Conservation (phyloP, 352 stramenopile species). For the Globisporangium canariense region DNA sequence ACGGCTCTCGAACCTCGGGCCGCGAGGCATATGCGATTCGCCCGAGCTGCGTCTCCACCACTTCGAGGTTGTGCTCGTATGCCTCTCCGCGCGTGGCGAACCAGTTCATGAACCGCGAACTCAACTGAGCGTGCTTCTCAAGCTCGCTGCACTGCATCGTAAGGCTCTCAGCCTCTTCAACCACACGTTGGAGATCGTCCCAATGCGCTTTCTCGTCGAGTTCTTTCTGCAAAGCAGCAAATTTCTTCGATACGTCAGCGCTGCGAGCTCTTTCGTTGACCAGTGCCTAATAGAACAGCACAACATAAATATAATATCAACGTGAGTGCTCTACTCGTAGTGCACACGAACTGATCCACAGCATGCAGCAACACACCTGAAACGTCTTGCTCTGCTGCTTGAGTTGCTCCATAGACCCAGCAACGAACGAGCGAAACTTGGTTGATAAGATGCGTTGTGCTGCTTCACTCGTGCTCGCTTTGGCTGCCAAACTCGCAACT, state of each 20-base stretch:
- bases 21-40: slow-evolving; percentile 36
- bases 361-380: slow-evolving; percentile 20
- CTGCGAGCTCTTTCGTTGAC: slow-evolving; percentile 22
- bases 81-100: slow-evolving; percentile 62
- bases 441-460: slow-evolving; percentile 28
- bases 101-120: slow-evolving; percentile 71
- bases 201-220: slow-evolving; percentile 5
- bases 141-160: slow-evolving; percentile 24
- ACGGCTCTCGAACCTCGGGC: slow-evolving; percentile 42
- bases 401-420: slow-evolving; percentile 22
- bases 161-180: not conserved
- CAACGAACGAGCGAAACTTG: slow-evolving; percentile 31
- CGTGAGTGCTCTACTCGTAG: not conserved
- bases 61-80: slow-evolving; percentile 68
- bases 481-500: slow-evolving; percentile 19
- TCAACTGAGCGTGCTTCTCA: slow-evolving; percentile 43
- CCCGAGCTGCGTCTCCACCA: slow-evolving; percentile 64
- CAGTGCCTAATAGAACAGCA: slow-evolving; percentile 10
- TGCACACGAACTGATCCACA: not conserved
- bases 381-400: slow-evolving; percentile 28
- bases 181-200: slow-evolving; percentile 20
- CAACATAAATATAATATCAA: not conserved
- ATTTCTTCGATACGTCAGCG: slow-evolving; percentile 17
- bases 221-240: slow-evolving; percentile 12
- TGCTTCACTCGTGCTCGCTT: slow-evolving; percentile 21